Evolutionary conservation across 768 basidiomycete genomes (phyloP), one percentile per base, ranked within the genome.

Genomic region (Leccinum boreale): DNA sequence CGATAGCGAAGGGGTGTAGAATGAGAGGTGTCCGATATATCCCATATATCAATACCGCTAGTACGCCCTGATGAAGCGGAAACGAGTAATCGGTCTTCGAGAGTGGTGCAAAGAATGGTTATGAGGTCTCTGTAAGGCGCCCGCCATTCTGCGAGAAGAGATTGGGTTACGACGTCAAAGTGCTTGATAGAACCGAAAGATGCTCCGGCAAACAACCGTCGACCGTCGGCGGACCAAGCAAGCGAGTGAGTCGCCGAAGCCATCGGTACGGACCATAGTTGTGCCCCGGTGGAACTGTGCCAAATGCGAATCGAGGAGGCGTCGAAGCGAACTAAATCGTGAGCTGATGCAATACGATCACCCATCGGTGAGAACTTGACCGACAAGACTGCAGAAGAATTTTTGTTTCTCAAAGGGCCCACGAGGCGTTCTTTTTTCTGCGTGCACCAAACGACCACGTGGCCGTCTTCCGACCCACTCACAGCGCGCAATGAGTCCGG

Each of bases 321-420:
- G 33, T 49, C 52, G 17, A 4, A 17, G n/a, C 50, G 53, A 21
- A 26, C 19, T 9, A 35, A 3, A 17, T 14, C 11, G 26, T 58
- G 36, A 15, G 46, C 51, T 8, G 56, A 55, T 4, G 62, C 60
- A 11, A 65, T 55, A 35, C 35, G 58, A 12, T 14, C 46, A 11
- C 62, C 64, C 2, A 39, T 17, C 1, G 63, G 62, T 0, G 64
- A 65, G 48, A 65, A 64, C 54, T 62, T 62, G 58, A 65, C 33
- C 1, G 62, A 61, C 15, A 54, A 52, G 12, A 64, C 31, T 1
- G 57, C 47, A 19, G 50, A 52, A 17, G 45, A 51, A 17, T 33
- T 42, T 4, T 49, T 33, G 24, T 60, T 45, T n/a, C 4, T 24
- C 23, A 60, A 6, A 24, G 61, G 56, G 6, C 59, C 59, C 1